A percentile compares a stretch with the other conserved stretches of the same genome.
These are phyloP conservation scores for Calocera cornea DNA, from an alignment of 768 basidiomycete genomes.

Conservation along the genomic window DNA sequence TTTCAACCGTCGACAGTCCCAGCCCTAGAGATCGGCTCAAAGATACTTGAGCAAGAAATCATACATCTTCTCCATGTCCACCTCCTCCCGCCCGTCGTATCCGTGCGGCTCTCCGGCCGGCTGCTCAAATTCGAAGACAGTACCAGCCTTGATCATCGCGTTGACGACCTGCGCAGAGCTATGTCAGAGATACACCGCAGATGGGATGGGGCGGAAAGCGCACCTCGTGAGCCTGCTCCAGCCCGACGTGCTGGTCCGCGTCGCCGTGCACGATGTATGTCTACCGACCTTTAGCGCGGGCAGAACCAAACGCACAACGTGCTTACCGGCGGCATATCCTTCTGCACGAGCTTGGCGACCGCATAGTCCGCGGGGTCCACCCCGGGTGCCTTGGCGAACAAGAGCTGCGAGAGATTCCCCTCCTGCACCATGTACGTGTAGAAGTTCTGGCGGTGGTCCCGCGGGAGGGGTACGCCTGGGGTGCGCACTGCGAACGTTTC, in stretches of 20 bases:
- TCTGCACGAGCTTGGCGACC: not conserved
- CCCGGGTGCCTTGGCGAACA: conserved; percentile 1
- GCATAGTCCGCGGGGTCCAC: not conserved
- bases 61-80: conserved; percentile 1
- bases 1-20: too few relatives aligned
- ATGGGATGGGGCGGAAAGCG: too few relatives aligned
- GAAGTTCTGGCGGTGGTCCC: not conserved
- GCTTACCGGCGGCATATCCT: conserved; percentile 1
- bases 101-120: not conserved
- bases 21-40: not conserved
- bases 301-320: not conserved
- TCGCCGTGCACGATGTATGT: not conserved
- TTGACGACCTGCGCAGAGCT: not conserved
- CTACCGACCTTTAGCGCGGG: not conserved
- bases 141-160: not conserved
- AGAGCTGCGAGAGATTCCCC: not conserved
- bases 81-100: not conserved
- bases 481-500: not conserved
- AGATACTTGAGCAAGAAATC: not conserved
- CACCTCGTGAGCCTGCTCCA: conserved; percentile 2
- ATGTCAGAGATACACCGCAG: not conserved
- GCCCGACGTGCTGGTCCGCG: not conserved
- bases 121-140: not conserved
- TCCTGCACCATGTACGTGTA: conserved; percentile 5
- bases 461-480: not conserved